Conservation (phyloP, 2,329 filamentous ascomycete genomes). For the Aspergillus ochraceus region DNA sequence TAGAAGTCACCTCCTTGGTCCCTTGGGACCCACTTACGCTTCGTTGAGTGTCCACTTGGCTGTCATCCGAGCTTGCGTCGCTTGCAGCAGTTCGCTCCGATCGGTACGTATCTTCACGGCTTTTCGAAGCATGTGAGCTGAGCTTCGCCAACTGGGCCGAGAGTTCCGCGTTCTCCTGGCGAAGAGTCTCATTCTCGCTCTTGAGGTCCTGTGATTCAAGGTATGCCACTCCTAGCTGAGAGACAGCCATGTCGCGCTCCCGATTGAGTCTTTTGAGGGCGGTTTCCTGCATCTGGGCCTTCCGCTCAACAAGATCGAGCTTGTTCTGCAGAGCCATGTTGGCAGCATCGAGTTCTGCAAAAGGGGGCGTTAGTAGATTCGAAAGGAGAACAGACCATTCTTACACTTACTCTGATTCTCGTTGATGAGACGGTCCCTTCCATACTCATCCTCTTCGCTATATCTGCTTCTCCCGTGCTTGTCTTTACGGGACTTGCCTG, state of each 20-base stretch:
- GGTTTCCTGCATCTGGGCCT: slow-evolving; percentile 54
- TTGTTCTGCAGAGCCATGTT: slow-evolving; percentile 56
- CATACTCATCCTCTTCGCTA: slow-evolving; percentile 49
- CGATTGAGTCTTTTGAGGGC: slow-evolving; percentile 55
- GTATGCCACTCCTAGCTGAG: slow-evolving; percentile 58
- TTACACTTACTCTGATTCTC: slow-evolving; percentile 41
- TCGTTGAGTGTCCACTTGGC: slow-evolving; percentile 31
- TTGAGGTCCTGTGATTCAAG: slow-evolving; percentile 51
- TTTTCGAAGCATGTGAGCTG: slow-evolving; percentile 19
- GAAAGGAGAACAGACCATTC: slow-evolving; percentile 17
- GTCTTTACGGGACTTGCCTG: slow-evolving; percentile 41
- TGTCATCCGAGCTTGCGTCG: slow-evolving; percentile 30
- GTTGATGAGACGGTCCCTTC: slow-evolving; percentile 31
- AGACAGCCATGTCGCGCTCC: slow-evolving; percentile 60
- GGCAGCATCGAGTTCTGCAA: slow-evolving; percentile 50
- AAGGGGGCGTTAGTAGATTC: slow-evolving; percentile 20
- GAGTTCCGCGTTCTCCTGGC: slow-evolving; percentile 41
- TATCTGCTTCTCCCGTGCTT: slow-evolving; percentile 35
- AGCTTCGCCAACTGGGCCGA: slow-evolving; percentile 35
- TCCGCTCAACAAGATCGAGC: slow-evolving; percentile 56
- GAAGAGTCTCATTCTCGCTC: slow-evolving; percentile 38
- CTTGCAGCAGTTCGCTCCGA: slow-evolving; percentile 26
- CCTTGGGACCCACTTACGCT: slow-evolving; percentile 30
- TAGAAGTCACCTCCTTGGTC: slow-evolving; percentile 30
- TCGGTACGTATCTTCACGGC: slow-evolving; percentile 29